Evolutionary conservation across 1,284 basidiomycete species (phyloP).

Genomic region (Cryptococcus sp.): DNA sequence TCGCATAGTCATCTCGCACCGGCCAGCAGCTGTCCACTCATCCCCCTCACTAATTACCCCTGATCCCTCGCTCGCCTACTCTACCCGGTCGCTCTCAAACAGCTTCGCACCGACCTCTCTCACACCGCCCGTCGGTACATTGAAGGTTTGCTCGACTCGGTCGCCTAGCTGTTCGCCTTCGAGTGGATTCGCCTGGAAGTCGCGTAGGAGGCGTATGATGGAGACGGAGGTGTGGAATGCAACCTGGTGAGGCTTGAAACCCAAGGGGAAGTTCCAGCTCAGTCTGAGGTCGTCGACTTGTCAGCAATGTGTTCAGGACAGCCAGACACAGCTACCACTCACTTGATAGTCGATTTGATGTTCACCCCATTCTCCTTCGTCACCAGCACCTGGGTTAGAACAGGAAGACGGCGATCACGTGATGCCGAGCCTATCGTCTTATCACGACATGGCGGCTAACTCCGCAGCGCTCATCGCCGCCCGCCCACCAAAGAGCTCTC

Average conservation of each 20-base stretch:
- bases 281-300: neutral
- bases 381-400: slow-evolving; percentile 19
- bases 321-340: neutral
- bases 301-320: neutral
- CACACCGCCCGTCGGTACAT: slow-evolving; percentile 1
- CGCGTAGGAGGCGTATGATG: slow-evolving; percentile 21
- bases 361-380: slow-evolving; percentile 19
- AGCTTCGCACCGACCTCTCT: neutral
- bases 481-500: too few relatives aligned
- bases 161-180: slow-evolving; percentile 2
- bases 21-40: too few relatives aligned
- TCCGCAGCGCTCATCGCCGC: too few relatives aligned
- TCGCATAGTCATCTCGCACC: too few relatives aligned
- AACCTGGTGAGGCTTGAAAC: slow-evolving; percentile 11
- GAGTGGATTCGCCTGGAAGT: slow-evolving; percentile 26
- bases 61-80: too few relatives aligned
- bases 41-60: too few relatives aligned
- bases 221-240: slow-evolving; percentile 24
- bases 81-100: too few relatives aligned
- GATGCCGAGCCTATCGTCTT: too few relatives aligned
- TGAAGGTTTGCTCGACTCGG: slow-evolving; percentile 6
- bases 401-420: too few relatives aligned
- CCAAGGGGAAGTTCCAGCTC: slow-evolving; percentile 30
- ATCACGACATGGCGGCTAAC: too few relatives aligned
- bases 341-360: slow-evolving; percentile 29